Evolutionary conservation across 2,329 filamentous ascomycete species (phyloP).

Genomic region (Dryadomyces quercivorus): DNA sequence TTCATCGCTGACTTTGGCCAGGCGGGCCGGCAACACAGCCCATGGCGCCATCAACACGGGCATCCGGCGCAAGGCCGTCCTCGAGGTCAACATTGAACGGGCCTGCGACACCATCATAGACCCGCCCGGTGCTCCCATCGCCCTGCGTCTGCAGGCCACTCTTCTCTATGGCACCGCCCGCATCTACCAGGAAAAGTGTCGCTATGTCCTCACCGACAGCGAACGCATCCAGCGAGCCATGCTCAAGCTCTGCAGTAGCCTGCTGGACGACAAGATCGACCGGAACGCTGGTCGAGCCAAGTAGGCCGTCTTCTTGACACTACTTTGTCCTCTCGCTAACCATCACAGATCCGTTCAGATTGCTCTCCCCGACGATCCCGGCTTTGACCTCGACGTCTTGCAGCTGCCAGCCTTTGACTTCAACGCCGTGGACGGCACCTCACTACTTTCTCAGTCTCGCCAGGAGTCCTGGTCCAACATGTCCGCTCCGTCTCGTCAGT

Average conservation of each 20-base stretch:
- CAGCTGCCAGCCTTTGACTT: slow-evolving; percentile 46
- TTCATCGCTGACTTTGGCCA: slow-evolving; percentile 22
- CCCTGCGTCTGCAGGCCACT: slow-evolving; percentile 78
- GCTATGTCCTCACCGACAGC: slow-evolving; percentile 72
- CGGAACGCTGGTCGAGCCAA: slow-evolving; percentile 57
- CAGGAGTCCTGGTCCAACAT: slow-evolving; percentile 12
- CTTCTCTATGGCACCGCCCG: slow-evolving; percentile 76
- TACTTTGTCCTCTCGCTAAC: background rate
- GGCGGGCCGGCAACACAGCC: slow-evolving; percentile 85
- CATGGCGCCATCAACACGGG: slow-evolving; percentile 57
- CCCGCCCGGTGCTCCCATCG: slow-evolving; percentile 68
- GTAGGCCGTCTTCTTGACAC: slow-evolving; percentile 35
- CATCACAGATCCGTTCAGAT: slow-evolving; percentile 58
- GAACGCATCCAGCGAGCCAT: slow-evolving; percentile 48
- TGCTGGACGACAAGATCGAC: slow-evolving; percentile 53
- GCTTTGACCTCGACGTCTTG: slow-evolving; percentile 48
- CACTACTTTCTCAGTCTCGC: slow-evolving; percentile 8
- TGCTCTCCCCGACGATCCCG: slow-evolving; percentile 68
- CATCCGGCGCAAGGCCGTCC: slow-evolving; percentile 74
- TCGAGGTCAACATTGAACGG: slow-evolving; percentile 74
- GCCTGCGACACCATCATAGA: slow-evolving; percentile 83
- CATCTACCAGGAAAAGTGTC: slow-evolving; percentile 78
- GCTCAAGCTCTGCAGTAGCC: slow-evolving; percentile 57
- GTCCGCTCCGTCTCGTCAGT: slow-evolving; percentile 8
- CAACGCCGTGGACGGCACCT: slow-evolving; percentile 21